phyloP scores from a whole-genome alignment of 768 basidiomycete species.

The Lactarius quietus region DNA sequence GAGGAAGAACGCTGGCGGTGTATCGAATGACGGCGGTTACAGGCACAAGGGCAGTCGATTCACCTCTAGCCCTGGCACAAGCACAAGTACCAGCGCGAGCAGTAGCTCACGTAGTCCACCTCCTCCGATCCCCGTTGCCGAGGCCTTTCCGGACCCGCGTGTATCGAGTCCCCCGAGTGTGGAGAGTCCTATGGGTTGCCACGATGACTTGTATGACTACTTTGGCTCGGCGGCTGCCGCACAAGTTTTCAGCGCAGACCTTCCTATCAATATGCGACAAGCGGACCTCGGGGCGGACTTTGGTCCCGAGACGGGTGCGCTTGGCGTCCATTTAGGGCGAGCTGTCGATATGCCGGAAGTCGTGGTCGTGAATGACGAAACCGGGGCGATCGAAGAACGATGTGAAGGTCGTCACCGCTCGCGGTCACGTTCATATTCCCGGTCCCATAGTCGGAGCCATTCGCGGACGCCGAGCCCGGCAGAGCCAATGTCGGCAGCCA shows the following conservation, averaged over 20 bases:
- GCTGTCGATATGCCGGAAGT: conserved; percentile 25
- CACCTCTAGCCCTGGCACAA: conserved; percentile 34
- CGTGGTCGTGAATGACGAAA: conserved; percentile 24
- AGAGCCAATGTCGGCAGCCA: conserved; percentile 10
- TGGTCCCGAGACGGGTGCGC: conserved; percentile 15
- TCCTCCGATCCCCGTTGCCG: conserved; percentile 19
- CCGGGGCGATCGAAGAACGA: conserved; percentile 20
- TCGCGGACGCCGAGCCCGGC: conserved; percentile 27
- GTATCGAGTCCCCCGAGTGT: conserved; percentile 14
- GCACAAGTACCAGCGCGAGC: conserved; percentile 24
- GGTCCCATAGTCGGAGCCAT: conserved; percentile 21
- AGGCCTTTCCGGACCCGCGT: conserved; percentile 18
- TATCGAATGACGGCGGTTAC: conserved; percentile 34
- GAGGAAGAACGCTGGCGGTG: conserved; percentile 28
- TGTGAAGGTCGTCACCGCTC: conserved; percentile 17
- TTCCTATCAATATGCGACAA: conserved; percentile 5
- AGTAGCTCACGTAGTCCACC: conserved; percentile 20
- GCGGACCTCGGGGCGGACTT: conserved; percentile 18
- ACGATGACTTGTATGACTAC: conserved; percentile 17
- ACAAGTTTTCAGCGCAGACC: conserved; percentile 10
- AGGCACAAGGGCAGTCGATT: conserved; percentile 37
- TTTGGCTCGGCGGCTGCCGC: conserved; percentile 16
- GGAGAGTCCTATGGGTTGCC: conserved; percentile 12
- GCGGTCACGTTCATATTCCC: conserved; percentile 19
- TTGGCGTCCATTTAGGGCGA: conserved; percentile 20